Conservation (phyloP, 306 rosid species). For the barrel medic (Medicago truncatula) region MtrunA17r5.0-ANR NC_053049.1:43265501-43266000, state of each 20-base stretch:
- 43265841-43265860: background rate
- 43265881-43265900: conserved; percentile 25
- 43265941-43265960: conserved; percentile 76
- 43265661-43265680: background rate
- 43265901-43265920: conserved; percentile 67
- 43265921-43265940: conserved; percentile 67
- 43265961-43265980: conserved; percentile 69
- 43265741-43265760: background rate
- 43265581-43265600: background rate
- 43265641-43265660: background rate
- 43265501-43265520: background rate
- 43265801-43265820: background rate
- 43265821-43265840: background rate
- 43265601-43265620: background rate
- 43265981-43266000: conserved; percentile 75
- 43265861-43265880: background rate
- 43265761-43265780: conserved; percentile 26
- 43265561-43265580: background rate
- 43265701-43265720: background rate
- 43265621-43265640: background rate
- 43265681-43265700: background rate
- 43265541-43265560: background rate
- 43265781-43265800: conserved; percentile 8
- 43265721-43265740: background rate
- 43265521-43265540: background rate